A percentile compares a stretch with the other conserved stretches of the same genome.
These are phyloP conservation scores for Glycyrrhiza uralensis DNA, from an alignment of 306 rosid genomes.

Conservation along the genomic window DNA sequence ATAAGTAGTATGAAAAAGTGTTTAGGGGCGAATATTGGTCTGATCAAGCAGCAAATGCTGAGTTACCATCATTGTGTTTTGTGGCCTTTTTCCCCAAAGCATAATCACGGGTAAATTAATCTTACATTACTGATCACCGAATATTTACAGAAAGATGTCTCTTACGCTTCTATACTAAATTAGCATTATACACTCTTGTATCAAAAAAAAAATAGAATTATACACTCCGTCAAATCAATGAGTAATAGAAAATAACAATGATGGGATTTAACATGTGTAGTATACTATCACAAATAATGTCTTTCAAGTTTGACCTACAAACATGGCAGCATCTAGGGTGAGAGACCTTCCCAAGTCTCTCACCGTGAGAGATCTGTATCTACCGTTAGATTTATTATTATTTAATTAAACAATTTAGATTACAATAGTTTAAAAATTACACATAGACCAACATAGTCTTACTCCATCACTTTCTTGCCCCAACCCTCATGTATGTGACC, in stretches of 20 bases:
- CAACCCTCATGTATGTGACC: too few species aligned
- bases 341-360: too few species aligned
- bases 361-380: too few species aligned
- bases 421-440: too few species aligned
- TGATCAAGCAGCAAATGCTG: constrained; percentile 32
- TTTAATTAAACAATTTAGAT: too few species aligned
- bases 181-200: not conserved
- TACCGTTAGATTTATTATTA: too few species aligned
- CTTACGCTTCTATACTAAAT: not conserved
- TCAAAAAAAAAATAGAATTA: not conserved
- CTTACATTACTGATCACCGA: constrained; percentile 20
- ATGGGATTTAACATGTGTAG: not conserved
- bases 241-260: not conserved
- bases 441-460: too few species aligned
- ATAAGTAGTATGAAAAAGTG: constrained; percentile 32
- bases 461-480: too few species aligned
- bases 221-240: not conserved
- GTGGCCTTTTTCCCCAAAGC: constrained; percentile 1
- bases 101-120: constrained; percentile 34
- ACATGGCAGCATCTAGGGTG: too few species aligned
- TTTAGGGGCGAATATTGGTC: constrained; percentile 27
- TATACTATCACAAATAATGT: not conserved
- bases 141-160: constrained; percentile 11
- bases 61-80: constrained; percentile 35
- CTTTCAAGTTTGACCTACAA: not conserved